phyloP scores from a whole-genome alignment of 2,329 filamentous ascomycete genomes.

The Fusarium nodosum region DNA sequence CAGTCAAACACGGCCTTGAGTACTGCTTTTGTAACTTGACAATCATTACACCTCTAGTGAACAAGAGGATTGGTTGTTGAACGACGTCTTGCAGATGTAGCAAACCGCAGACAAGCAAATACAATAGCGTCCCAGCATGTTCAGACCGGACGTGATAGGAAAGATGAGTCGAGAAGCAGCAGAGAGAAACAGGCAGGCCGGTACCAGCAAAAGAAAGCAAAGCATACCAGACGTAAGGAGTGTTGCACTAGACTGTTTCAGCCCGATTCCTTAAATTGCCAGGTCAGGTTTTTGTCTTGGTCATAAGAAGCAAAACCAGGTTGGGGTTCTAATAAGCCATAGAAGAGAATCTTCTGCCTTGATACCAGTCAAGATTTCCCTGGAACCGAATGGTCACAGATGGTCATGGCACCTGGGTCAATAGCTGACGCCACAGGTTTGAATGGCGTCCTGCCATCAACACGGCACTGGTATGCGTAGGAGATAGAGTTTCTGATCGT shows the following conservation, averaged over 20 bases:
- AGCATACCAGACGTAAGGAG: not conserved
- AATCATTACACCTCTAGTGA: not conserved
- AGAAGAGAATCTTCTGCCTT: not conserved
- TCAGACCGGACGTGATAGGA: constrained; percentile 1
- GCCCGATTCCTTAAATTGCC: constrained; percentile 6
- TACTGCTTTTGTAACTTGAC: constrained; percentile 22
- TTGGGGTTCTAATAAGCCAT: not conserved
- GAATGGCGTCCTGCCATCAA: not conserved
- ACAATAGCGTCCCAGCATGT: constrained; percentile 1
- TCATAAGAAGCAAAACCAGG: constrained; percentile 8
- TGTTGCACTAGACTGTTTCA: constrained; percentile 22
- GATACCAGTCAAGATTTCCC: not conserved
- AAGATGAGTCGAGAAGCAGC: not conserved
- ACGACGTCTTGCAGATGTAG: constrained; percentile 23
- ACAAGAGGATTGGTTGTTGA: not conserved
- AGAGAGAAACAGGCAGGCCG: not conserved
- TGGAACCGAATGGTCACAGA: not conserved
- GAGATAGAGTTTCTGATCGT: constrained; percentile 1
- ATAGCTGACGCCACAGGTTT: constrained; percentile 5
- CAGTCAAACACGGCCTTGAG: constrained; percentile 32
- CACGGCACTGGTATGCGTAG: constrained; percentile 4
- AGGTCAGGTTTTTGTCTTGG: constrained; percentile 4
- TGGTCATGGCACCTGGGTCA: not conserved
- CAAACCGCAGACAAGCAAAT: constrained; percentile 5
- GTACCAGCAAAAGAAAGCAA: not conserved